These are phyloP conservation scores for Fusarium fujikuroi DNA, from an alignment of 2,329 filamentous ascomycete genomes.

Conservation along the genomic window DNA sequence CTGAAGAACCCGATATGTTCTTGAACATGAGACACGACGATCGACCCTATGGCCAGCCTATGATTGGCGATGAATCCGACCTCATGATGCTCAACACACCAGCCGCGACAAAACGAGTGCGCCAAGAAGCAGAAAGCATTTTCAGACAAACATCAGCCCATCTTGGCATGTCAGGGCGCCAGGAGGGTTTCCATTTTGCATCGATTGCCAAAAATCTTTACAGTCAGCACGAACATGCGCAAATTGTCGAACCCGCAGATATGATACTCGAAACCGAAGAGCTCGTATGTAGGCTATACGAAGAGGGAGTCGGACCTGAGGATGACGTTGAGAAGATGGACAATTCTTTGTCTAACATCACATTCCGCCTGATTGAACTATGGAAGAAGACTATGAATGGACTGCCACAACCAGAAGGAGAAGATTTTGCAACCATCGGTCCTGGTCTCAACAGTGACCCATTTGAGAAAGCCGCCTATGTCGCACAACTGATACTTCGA, in stretches of 20 bases:
- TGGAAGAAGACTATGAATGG: conserved; percentile 66
- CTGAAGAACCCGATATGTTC: conserved; percentile 60
- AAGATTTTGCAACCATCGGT: conserved; percentile 71
- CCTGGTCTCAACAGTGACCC: conserved; percentile 70
- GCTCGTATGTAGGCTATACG: conserved; percentile 72
- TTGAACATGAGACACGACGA: conserved; percentile 60
- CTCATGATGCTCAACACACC: conserved; percentile 66
- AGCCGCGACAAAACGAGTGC: conserved; percentile 63
- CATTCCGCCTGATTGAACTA: conserved; percentile 61
- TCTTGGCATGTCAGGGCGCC: conserved; percentile 54
- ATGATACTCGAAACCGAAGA: conserved; percentile 81
- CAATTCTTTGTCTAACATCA: conserved; percentile 64
- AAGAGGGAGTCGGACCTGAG: conserved; percentile 66
- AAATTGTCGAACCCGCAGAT: conserved; percentile 74
- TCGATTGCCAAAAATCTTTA: conserved; percentile 78
- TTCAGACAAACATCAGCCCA: conserved; percentile 63
- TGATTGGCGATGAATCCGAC: conserved; percentile 60
- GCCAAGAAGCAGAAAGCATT: conserved; percentile 66
- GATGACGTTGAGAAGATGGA: conserved; percentile 68
- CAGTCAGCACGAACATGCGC: conserved; percentile 63
- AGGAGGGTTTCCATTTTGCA: conserved; percentile 72
- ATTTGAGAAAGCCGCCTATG: conserved; percentile 79
- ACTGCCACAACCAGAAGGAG: conserved; percentile 60
- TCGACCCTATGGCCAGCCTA: conserved; percentile 51
- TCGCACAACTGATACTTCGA: conserved; percentile 81